A percentile compares a stretch with the other conserved stretches of the same genome.
Evolutionary conservation across 305 asterid species (phyloP).

Genomic region (Ilex paraguariensis): DNA sequence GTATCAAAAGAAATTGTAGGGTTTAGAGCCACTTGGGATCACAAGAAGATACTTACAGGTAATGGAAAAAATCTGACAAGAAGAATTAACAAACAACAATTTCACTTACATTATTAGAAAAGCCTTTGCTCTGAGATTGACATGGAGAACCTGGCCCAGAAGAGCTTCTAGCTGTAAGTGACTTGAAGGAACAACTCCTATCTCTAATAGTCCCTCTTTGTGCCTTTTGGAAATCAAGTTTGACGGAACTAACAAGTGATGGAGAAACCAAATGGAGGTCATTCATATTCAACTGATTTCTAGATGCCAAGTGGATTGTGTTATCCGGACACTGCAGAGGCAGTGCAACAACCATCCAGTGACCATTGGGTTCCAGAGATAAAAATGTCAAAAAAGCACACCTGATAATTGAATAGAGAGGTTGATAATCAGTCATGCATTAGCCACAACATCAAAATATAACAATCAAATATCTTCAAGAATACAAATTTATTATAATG

Average conservation of each 20-base stretch:
- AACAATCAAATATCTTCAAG: neutral
- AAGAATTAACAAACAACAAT: conserved; percentile 9
- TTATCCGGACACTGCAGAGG: conserved; percentile 11
- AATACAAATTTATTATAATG: neutral
- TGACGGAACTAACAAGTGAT: conserved; percentile 15
- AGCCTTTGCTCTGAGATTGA: conserved; percentile 7
- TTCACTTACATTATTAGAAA: conserved; percentile 11
- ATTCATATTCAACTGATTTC: conserved; percentile 15
- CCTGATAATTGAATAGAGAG: conserved; percentile 2
- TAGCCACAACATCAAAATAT: neutral
- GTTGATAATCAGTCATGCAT: neutral
- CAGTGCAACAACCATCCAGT: conserved; percentile 9
- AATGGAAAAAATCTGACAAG: conserved; percentile 6
- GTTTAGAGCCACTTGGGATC: too few relatives aligned
- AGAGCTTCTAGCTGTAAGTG: conserved; percentile 7
- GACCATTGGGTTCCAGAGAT: conserved; percentile 6
- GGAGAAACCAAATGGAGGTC: conserved; percentile 13
- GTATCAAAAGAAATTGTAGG: neutral
- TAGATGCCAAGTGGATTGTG: conserved; percentile 3
- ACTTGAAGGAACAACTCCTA: conserved; percentile 9
- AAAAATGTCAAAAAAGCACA: conserved; percentile 6
- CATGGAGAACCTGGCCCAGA: conserved; percentile 4
- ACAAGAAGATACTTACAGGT: conserved; percentile 13
- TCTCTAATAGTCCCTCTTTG: conserved; percentile 9
- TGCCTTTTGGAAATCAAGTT: conserved; percentile 8